Evolutionary conservation across 2,329 filamentous ascomycete species (phyloP).

Genomic region (Alternaria triticimaculans): DNA sequence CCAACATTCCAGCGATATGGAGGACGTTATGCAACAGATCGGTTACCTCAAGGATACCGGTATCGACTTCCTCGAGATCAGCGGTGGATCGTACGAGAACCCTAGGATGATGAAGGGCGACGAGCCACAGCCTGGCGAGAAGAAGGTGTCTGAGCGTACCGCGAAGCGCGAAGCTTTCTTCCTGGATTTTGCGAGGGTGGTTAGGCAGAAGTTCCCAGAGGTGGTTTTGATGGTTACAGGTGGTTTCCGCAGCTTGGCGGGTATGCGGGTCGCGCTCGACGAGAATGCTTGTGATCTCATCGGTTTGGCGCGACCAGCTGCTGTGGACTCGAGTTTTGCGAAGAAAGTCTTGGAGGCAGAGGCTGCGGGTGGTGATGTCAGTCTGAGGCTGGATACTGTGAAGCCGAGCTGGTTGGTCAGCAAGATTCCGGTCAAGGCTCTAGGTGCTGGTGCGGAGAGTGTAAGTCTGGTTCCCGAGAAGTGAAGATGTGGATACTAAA

Average conservation of each 20-base stretch:
- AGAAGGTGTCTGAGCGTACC: slow-evolving; percentile 47
- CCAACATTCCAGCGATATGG: slow-evolving; percentile 48
- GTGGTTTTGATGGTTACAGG: slow-evolving; percentile 63
- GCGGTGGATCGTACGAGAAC: slow-evolving; percentile 59
- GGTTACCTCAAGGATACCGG: slow-evolving; percentile 56
- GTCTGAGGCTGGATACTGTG: slow-evolving; percentile 1
- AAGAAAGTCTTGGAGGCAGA: slow-evolving; percentile 15
- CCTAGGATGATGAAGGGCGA: slow-evolving; percentile 7
- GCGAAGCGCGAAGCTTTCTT: slow-evolving; percentile 70
- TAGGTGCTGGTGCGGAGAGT: slow-evolving; percentile 6
- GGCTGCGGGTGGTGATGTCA: background rate
- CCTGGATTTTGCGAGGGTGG: slow-evolving; percentile 64
- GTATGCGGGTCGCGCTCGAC: slow-evolving; percentile 63
- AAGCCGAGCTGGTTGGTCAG: slow-evolving; percentile 9
- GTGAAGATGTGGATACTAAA: background rate
- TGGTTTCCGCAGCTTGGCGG: slow-evolving; percentile 61
- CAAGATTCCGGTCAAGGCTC: slow-evolving; percentile 1
- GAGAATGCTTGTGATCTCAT: slow-evolving; percentile 31
- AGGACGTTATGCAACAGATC: slow-evolving; percentile 66
- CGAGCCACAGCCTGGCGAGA: background rate
- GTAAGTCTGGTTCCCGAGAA: background rate
- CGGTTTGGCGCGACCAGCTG: slow-evolving; percentile 22
- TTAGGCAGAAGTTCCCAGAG: slow-evolving; percentile 48
- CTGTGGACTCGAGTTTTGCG: slow-evolving; percentile 10
- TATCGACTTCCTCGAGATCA: slow-evolving; percentile 73